These are phyloP conservation scores for Neofusicoccum laricinum DNA, from an alignment of 2,329 filamentous ascomycete species.

Conservation along the genomic window DNA sequence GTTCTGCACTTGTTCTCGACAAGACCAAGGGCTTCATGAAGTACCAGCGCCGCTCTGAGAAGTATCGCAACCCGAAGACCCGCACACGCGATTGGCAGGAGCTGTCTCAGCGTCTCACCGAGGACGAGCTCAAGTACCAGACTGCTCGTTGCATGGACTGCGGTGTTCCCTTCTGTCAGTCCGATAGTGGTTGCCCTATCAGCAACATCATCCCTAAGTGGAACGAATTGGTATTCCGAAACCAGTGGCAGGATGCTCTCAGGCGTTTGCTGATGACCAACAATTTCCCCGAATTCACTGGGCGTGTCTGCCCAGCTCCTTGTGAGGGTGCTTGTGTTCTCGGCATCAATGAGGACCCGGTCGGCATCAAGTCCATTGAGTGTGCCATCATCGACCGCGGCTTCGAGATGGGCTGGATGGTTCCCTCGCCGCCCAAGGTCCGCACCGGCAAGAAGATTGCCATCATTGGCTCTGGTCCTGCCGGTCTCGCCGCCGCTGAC, in stretches of 20 bases:
- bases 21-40: constrained; percentile 98
- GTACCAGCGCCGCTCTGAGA: constrained; percentile 87
- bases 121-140: constrained; percentile 96
- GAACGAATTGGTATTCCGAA: constrained; percentile 76
- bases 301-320: constrained; percentile 92
- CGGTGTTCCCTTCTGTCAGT: constrained; percentile 97
- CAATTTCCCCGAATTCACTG: constrained; percentile 98
- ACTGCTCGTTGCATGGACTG: constrained; percentile 98
- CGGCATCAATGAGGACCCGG: constrained; percentile 94
- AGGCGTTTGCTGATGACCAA: constrained; percentile 94
- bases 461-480: constrained; percentile 86
- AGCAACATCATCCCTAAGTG: constrained; percentile 97
- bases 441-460: constrained; percentile 87
- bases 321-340: constrained; percentile 95
- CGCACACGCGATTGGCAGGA: constrained; percentile 92
- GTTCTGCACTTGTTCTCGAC: constrained; percentile 87
- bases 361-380: constrained; percentile 97
- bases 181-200: constrained; percentile 91
- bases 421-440: constrained; percentile 71
- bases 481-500: constrained; percentile 85
- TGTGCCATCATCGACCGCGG: constrained; percentile 97
- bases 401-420: constrained; percentile 98
- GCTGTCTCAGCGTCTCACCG: constrained; percentile 79
- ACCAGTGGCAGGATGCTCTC: constrained; percentile 86
- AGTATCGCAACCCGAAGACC: constrained; percentile 81